A percentile compares a stretch with the other conserved stretches of the same genome.
Conservation (phyloP, 2,329 filamentous ascomycete genomes). For the Trichoderma sp. region DNA sequence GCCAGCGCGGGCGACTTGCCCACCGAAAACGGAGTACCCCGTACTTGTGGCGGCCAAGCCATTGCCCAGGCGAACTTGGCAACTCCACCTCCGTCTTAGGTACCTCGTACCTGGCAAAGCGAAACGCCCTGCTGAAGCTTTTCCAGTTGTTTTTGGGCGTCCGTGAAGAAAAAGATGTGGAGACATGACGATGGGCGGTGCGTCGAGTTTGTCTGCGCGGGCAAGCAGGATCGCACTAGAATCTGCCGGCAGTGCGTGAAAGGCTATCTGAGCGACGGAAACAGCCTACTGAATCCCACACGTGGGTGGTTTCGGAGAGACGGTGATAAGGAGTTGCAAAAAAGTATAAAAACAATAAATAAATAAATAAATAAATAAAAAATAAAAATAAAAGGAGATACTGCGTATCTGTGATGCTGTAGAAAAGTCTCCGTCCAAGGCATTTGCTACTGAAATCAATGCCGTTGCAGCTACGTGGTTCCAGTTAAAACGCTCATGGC, state of each 20-base stretch:
- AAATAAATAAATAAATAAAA: too few species aligned
- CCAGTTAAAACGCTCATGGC: not conserved
- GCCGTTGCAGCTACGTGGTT: not conserved
- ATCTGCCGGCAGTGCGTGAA: not conserved
- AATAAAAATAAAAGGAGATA: too few species aligned
- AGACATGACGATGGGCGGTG: constrained; percentile 1
- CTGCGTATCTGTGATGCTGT: not conserved
- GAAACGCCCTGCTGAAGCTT: not conserved
- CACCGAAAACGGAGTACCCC: not conserved
- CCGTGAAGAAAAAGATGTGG: not conserved
- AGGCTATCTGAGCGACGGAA: not conserved
- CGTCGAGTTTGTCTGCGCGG: not conserved
- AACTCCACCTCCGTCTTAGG: not conserved
- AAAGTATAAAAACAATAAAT: not conserved
- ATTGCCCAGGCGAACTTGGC: too few species aligned
- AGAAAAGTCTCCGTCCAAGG: not conserved
- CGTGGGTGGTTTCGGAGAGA: not conserved
- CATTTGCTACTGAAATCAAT: not conserved
- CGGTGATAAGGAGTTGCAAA: not conserved
- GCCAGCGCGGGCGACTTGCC: not conserved
- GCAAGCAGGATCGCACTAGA: not conserved
- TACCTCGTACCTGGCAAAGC: not conserved
- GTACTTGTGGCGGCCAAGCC: not conserved
- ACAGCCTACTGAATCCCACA: not conserved
- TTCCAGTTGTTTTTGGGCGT: not conserved